Evolutionary conservation across 345 rosid genomes (phyloP).

Genomic region (Salix brachista): DNA sequence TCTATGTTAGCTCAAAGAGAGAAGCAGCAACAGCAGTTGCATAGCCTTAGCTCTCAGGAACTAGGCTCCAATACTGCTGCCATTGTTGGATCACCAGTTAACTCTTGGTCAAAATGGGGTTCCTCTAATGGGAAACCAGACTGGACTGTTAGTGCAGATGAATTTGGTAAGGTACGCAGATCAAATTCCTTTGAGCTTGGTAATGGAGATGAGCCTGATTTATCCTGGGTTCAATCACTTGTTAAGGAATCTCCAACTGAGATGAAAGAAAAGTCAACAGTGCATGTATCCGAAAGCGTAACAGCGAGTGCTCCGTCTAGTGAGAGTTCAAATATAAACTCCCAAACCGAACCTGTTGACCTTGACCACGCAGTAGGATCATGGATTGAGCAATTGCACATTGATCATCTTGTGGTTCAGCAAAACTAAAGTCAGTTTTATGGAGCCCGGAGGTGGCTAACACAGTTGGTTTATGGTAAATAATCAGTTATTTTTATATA

Average conservation of each 20-base stretch:
- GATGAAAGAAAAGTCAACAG: constrained; percentile 32
- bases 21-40: constrained; percentile 41
- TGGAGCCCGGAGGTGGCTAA: constrained; percentile 27
- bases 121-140: constrained; percentile 61
- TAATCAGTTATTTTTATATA: constrained; percentile 20
- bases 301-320: constrained; percentile 24
- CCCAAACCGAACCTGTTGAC: constrained; percentile 35
- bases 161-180: constrained; percentile 25
- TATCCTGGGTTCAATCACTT: constrained; percentile 50
- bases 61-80: constrained; percentile 36
- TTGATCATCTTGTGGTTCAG: constrained; percentile 64
- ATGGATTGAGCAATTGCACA: constrained; percentile 47
- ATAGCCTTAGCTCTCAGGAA: constrained; percentile 45
- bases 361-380: constrained; percentile 53
- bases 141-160: constrained; percentile 42
- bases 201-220: constrained; percentile 42
- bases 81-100: constrained; percentile 31
- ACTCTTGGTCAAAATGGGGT: constrained; percentile 80
- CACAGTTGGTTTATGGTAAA: constrained; percentile 48
- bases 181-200: constrained; percentile 37
- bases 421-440: constrained; percentile 47
- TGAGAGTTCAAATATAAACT: constrained; percentile 29
- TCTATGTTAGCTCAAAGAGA: constrained; percentile 60
- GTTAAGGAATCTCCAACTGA: constrained; percentile 54
- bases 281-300: constrained; percentile 16